Conservation (phyloP, 768 basidiomycete genomes). For the Heimioporus sp. region DNA sequence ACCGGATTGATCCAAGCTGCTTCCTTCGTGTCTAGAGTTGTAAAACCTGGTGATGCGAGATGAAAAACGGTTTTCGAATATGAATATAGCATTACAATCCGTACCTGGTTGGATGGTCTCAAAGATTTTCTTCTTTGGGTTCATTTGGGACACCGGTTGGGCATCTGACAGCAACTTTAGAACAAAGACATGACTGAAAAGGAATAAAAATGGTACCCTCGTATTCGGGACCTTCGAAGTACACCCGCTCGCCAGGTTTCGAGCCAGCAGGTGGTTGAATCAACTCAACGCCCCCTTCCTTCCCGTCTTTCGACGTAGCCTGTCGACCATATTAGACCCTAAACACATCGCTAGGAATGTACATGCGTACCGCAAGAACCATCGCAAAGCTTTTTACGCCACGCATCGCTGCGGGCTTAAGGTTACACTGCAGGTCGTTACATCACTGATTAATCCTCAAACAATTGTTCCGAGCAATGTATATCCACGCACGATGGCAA, state of each 20-base stretch:
- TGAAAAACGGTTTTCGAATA: constrained; percentile 1
- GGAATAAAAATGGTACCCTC: constrained; percentile 52
- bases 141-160: constrained; percentile 77
- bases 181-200: neutral
- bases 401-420: constrained; percentile 96
- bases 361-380: constrained; percentile 78
- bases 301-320: constrained; percentile 90
- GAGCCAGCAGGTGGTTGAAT: constrained; percentile 83
- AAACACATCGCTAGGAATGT: neutral
- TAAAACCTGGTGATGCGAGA: constrained; percentile 58
- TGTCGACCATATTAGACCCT: constrained; percentile 27
- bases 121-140: constrained; percentile 99
- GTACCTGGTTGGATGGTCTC: constrained; percentile 92
- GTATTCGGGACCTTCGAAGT: constrained; percentile 89
- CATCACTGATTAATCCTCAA: neutral
- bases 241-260: constrained; percentile 90
- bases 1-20: constrained; percentile 91
- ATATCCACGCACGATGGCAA: constrained; percentile 65
- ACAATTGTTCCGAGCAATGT: neutral
- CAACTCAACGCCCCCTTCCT: constrained; percentile 87
- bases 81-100: constrained; percentile 4
- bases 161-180: constrained; percentile 39
- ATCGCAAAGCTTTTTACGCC: constrained; percentile 98
- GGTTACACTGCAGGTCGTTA: constrained; percentile 60
- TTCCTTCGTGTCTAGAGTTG: constrained; percentile 70